phyloP scores from a whole-genome alignment of 495 filamentous ascomycete genomes.

The Tricharina praecox region DNA sequence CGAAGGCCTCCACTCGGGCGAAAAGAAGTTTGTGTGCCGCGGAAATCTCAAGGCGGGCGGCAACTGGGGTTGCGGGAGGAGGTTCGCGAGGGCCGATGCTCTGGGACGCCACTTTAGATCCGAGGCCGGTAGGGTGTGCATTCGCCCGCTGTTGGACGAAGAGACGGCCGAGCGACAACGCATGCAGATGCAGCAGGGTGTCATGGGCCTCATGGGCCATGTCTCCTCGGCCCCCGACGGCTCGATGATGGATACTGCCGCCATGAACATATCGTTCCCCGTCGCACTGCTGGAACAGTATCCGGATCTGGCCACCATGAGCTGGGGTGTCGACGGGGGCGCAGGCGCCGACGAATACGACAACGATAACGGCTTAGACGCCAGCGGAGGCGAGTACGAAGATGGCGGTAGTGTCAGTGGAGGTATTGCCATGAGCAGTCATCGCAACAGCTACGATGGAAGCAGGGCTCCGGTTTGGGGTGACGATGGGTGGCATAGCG shows the following conservation, averaged over 20 bases:
- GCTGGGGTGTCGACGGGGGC: slow-evolving; percentile 45
- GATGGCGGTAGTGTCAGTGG: slow-evolving; percentile 17
- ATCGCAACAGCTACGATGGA: slow-evolving; percentile 28
- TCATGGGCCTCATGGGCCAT: neutral
- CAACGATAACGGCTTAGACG: slow-evolving; percentile 77
- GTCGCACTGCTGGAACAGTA: slow-evolving; percentile 81
- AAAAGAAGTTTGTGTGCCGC: slow-evolving; percentile 94
- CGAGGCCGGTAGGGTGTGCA: slow-evolving; percentile 88
- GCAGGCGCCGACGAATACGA: slow-evolving; percentile 33
- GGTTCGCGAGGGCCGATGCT: slow-evolving; percentile 90
- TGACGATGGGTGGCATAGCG: neutral
- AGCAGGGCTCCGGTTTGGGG: neutral
- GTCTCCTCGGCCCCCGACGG: slow-evolving; percentile 1
- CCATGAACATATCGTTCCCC: slow-evolving; percentile 54
- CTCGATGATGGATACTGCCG: slow-evolving; percentile 9
- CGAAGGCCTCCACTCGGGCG: slow-evolving; percentile 76
- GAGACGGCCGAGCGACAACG: slow-evolving; percentile 55
- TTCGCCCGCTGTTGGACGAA: slow-evolving; percentile 84
- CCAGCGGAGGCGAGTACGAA: slow-evolving; percentile 46
- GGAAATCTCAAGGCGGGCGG: slow-evolving; percentile 68
- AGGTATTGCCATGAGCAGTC: slow-evolving; percentile 18
- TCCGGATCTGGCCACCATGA: slow-evolving; percentile 67
- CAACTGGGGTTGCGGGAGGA: slow-evolving; percentile 80
- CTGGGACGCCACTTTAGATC: slow-evolving; percentile 92
- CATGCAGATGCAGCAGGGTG: slow-evolving; percentile 32